Percentiles rank a stretch among this genome's conserved stretches.
Evolutionary conservation across 495 filamentous ascomycete genomes (phyloP).

Genomic region (Xylaria longipes): DNA sequence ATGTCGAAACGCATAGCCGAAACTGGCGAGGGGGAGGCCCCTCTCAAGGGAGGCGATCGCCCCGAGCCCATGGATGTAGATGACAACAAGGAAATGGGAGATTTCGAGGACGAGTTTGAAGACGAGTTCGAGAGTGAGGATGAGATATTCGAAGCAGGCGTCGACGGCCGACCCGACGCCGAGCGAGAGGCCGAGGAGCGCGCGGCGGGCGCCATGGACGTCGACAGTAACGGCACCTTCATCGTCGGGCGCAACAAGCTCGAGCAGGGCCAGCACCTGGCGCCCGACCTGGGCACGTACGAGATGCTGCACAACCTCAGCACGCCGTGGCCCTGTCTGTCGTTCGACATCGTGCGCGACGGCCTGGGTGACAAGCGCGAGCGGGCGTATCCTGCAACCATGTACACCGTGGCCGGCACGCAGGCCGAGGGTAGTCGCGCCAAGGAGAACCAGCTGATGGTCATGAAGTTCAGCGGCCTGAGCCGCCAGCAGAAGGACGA

Average conservation of each 20-base stretch:
- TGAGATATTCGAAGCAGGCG: slow-evolving; percentile 92
- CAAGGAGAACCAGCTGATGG: slow-evolving; percentile 89
- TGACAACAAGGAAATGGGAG: slow-evolving; percentile 70
- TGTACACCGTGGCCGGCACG: slow-evolving; percentile 92
- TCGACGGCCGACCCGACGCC: slow-evolving; percentile 90
- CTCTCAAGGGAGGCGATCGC: slow-evolving; percentile 74
- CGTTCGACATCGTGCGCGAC: slow-evolving; percentile 91
- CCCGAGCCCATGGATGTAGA: slow-evolving; percentile 65
- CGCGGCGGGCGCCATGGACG: slow-evolving; percentile 80
- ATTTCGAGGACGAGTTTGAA: slow-evolving; percentile 95
- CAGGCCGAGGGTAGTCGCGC: slow-evolving; percentile 78
- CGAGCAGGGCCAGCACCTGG: slow-evolving; percentile 84
- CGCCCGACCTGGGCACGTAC: slow-evolving; percentile 90
- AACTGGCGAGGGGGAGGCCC: slow-evolving; percentile 55
- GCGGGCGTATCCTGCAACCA: slow-evolving; percentile 87
- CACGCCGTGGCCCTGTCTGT: slow-evolving; percentile 94
- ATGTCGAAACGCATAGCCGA: slow-evolving; percentile 78
- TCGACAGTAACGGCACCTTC: slow-evolving; percentile 84
- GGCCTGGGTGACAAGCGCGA: slow-evolving; percentile 82
- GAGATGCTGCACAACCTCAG: slow-evolving; percentile 94
- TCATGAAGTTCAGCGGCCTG: slow-evolving; percentile 92
- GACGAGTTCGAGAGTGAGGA: slow-evolving; percentile 98
- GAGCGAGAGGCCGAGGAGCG: slow-evolving; percentile 87
- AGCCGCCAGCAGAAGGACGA: slow-evolving; percentile 77
- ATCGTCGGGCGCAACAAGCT: slow-evolving; percentile 90